A percentile compares a stretch with the other conserved stretches of the same genome.
phyloP scores from a whole-genome alignment of 2,329 filamentous ascomycete species.

The Colletotrichum paranaense region DNA sequence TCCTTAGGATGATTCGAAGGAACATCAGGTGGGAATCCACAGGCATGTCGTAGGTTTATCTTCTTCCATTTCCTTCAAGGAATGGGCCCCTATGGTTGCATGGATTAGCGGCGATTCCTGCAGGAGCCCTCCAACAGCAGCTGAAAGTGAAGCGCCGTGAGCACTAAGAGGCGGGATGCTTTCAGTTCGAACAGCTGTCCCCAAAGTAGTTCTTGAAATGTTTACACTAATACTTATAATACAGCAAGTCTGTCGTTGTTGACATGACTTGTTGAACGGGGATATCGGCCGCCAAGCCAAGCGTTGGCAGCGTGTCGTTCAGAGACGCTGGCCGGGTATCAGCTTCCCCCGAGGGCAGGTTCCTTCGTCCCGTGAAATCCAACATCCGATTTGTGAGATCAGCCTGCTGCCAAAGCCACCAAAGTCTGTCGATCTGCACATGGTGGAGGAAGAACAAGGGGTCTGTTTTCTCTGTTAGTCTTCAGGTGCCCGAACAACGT shows the following conservation, averaged over 20 bases:
- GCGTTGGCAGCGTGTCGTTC: constrained; percentile 28
- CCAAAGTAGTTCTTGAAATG: too few relatives aligned
- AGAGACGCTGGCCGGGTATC: constrained; percentile 11
- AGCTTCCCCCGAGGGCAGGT: neutral
- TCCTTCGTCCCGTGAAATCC: constrained; percentile 23
- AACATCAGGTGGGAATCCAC: neutral
- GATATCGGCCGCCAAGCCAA: constrained; percentile 29
- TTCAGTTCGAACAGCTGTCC: too few relatives aligned
- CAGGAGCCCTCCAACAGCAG: neutral
- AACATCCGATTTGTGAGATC: constrained; percentile 7
- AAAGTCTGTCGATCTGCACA: constrained; percentile 37
- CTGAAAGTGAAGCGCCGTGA: neutral
- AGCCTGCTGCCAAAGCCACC: constrained; percentile 38
- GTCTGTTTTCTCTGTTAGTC: constrained; percentile 6
- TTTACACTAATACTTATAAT: constrained; percentile 8
- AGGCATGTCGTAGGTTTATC: neutral
- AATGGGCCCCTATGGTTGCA: neutral
- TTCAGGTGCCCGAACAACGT: neutral
- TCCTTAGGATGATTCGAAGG: neutral
- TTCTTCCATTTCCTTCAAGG: neutral
- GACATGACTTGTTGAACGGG: constrained; percentile 32
- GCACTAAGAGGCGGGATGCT: too few relatives aligned
- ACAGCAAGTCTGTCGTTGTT: constrained; percentile 12
- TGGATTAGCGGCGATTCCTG: neutral
- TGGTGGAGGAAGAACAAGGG: constrained; percentile 40